Evolutionary conservation across 495 filamentous ascomycete genomes (phyloP).

Genomic region (Oidiodendron maius): DNA sequence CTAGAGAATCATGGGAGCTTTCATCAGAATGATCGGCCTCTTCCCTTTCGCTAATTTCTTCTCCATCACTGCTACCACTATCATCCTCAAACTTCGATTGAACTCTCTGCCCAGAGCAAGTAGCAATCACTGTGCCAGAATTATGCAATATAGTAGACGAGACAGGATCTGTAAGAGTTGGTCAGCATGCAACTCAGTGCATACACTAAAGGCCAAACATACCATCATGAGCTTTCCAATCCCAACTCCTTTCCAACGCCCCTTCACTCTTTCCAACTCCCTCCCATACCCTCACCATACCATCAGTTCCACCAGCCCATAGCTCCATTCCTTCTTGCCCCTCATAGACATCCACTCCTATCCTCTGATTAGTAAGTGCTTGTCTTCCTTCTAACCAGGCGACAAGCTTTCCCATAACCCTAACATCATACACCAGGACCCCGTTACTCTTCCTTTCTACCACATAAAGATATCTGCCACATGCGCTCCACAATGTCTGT

Average conservation of each 20-base stretch:
- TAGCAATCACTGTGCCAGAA: constrained; percentile 63
- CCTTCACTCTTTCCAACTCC: constrained; percentile 51
- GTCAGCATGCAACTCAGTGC: neutral
- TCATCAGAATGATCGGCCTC: constrained; percentile 1
- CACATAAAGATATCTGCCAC: constrained; percentile 81
- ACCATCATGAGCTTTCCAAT: constrained; percentile 50
- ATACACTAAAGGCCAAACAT: neutral
- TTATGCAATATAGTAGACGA: constrained; percentile 61
- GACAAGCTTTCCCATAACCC: constrained; percentile 62
- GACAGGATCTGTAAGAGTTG: constrained; percentile 32
- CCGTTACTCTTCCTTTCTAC: constrained; percentile 76
- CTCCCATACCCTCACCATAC: constrained; percentile 70
- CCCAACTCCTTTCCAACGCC: constrained; percentile 46
- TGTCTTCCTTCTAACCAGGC: constrained; percentile 65
- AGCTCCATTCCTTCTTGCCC: constrained; percentile 57
- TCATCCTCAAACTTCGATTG: neutral
- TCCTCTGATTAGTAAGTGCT: constrained; percentile 68
- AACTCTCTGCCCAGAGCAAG: constrained; percentile 58
- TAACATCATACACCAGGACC: constrained; percentile 76
- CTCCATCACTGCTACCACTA: neutral
- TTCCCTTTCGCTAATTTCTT: constrained; percentile 2
- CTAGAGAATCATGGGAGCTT: neutral
- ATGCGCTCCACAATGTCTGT: constrained; percentile 73
- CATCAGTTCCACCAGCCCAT: constrained; percentile 82
- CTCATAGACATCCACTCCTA: constrained; percentile 65